These are phyloP conservation scores for Saccharomyces kudriavzevii DNA, from an alignment of 805 yeast genomes.

Conservation along the genomic window DNA sequence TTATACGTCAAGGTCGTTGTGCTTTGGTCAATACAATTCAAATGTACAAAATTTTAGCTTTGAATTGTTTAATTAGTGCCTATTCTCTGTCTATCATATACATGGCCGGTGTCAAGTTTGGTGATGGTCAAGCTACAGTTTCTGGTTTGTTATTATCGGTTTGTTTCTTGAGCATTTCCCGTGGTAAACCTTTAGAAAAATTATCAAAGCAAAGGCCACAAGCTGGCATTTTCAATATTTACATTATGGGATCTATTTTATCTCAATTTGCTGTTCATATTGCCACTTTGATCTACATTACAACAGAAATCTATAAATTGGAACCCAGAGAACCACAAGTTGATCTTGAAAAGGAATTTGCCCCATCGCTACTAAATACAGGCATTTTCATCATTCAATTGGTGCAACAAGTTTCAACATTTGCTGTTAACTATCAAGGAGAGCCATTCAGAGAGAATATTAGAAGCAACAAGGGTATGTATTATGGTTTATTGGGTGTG, in stretches of 20 bases:
- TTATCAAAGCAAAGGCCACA: constrained; percentile 92
- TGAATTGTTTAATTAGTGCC: constrained; percentile 94
- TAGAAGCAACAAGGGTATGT: constrained; percentile 90
- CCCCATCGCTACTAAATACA: constrained; percentile 87
- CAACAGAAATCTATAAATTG: constrained; percentile 69
- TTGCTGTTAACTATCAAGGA: constrained; percentile 96
- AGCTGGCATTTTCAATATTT: constrained; percentile 89
- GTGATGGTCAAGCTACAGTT: constrained; percentile 95
- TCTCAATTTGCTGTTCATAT: constrained; percentile 96
- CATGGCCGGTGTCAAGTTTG: constrained; percentile 95
- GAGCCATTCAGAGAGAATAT: constrained; percentile 91
- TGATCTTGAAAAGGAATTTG: constrained; percentile 81
- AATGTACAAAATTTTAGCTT: constrained; percentile 95
- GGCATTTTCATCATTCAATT: constrained; percentile 91
- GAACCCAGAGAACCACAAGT: constrained; percentile 91
- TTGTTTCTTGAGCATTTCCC: constrained; percentile 90
- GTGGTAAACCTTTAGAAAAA: constrained; percentile 85
- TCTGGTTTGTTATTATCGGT: constrained; percentile 89
- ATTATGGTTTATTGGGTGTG: constrained; percentile 87
- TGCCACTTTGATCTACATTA: constrained; percentile 69
- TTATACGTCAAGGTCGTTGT: constrained; percentile 96
- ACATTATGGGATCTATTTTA: constrained; percentile 95
- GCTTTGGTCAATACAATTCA: constrained; percentile 95
- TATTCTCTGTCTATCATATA: constrained; percentile 89
- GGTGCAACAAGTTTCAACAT: constrained; percentile 94